A percentile compares a stretch with the other conserved stretches of the same genome.
Evolutionary conservation across 176 grass and related monocot species (phyloP).

Genomic region (Oryza punctata): DNA sequence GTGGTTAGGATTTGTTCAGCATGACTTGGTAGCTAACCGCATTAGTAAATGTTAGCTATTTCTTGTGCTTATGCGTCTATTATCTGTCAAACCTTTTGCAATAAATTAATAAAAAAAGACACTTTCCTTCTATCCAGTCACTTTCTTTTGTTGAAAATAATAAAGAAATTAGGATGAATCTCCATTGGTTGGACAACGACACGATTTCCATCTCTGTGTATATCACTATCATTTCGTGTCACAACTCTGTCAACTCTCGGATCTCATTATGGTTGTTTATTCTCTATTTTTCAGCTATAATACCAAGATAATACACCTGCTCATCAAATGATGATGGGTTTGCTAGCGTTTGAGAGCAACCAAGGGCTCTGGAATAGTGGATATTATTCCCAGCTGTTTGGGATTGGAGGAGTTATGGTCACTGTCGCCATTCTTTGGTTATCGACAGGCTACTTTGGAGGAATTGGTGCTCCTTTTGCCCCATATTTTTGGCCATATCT

Average conservation of each 20-base stretch:
- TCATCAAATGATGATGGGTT: slow-evolving; percentile 51
- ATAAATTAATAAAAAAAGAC: slow-evolving; percentile 25
- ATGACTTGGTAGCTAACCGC: slow-evolving; percentile 20
- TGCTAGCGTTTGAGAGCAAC: slow-evolving; percentile 71
- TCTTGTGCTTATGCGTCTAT: slow-evolving; percentile 29
- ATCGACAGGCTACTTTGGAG: slow-evolving; percentile 77
- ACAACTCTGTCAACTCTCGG: slow-evolving; percentile 12
- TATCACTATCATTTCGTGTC: neutral
- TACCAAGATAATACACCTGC: neutral
- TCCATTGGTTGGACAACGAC: slow-evolving; percentile 12
- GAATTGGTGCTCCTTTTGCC: slow-evolving; percentile 64
- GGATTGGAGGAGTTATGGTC: slow-evolving; percentile 80
- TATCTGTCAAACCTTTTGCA: slow-evolving; percentile 14
- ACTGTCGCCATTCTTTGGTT: slow-evolving; percentile 68
- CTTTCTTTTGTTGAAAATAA: slow-evolving; percentile 23
- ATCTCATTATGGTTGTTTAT: slow-evolving; percentile 30
- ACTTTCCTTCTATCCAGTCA: slow-evolving; percentile 29
- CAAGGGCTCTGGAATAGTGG: slow-evolving; percentile 65
- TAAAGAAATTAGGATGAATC: neutral
- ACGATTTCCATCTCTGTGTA: slow-evolving; percentile 3
- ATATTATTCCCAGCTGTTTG: slow-evolving; percentile 75
- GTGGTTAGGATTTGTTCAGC: slow-evolving; percentile 47
- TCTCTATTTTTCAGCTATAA: slow-evolving; percentile 39
- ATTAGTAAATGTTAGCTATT: slow-evolving; percentile 10
- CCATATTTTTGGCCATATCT: slow-evolving; percentile 72